These are phyloP conservation scores for Alternaria gansuensis DNA, from an alignment of 2,329 filamentous ascomycete species.

Conservation along the genomic window DNA sequence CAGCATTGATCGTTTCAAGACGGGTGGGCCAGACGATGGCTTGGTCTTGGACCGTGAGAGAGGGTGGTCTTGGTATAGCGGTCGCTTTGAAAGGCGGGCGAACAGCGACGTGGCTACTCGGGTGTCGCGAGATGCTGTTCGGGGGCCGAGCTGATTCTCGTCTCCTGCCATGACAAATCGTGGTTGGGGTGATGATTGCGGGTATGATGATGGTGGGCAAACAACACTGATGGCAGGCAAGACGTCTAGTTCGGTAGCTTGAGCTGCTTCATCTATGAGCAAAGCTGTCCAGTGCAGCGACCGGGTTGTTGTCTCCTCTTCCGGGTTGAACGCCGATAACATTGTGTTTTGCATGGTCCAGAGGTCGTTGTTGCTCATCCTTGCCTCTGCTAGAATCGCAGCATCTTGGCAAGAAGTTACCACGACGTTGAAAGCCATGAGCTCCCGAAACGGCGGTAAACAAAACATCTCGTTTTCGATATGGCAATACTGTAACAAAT, in stretches of 20 bases:
- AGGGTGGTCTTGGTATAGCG: constrained; percentile 54
- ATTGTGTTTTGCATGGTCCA: constrained; percentile 50
- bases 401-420: constrained; percentile 56
- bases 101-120: constrained; percentile 54
- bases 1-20: constrained; percentile 46
- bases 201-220: constrained; percentile 45
- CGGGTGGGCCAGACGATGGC: constrained; percentile 37
- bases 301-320: constrained; percentile 13
- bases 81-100: constrained; percentile 52
- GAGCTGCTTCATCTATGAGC: constrained; percentile 58
- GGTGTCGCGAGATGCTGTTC: constrained; percentile 48
- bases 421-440: constrained; percentile 56
- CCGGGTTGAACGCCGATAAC: constrained; percentile 43
- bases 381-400: constrained; percentile 54
- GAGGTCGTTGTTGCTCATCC: constrained; percentile 56
- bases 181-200: constrained; percentile 38
- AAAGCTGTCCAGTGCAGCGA: constrained; percentile 56
- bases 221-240: constrained; percentile 55
- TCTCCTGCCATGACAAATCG: constrained; percentile 59
- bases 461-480: constrained; percentile 55
- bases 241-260: constrained; percentile 56
- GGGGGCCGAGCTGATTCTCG: constrained; percentile 56
- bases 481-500: constrained; percentile 53
- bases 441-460: constrained; percentile 50
- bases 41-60: constrained; percentile 49